phyloP scores from a whole-genome alignment of 495 filamentous ascomycete species.

The Lophiotrema nucula region DNA sequence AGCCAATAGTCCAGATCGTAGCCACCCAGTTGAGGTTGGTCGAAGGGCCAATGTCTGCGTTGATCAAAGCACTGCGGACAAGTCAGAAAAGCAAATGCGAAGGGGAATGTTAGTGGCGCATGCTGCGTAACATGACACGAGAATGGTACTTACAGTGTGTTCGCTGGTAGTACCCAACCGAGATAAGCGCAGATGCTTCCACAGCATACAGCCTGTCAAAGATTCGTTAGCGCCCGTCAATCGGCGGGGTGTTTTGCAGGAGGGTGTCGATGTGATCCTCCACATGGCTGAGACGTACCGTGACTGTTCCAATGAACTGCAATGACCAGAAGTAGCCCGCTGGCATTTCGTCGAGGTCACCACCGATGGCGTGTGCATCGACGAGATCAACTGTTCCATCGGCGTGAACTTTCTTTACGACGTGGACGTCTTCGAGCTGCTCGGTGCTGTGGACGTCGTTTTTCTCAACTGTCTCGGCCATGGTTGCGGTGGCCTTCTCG shows the following conservation, averaged over 20 bases:
- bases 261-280: neutral
- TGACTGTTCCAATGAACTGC: constrained; percentile 36
- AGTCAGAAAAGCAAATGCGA: constrained; percentile 10
- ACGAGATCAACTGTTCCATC: constrained; percentile 29
- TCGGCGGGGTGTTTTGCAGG: neutral
- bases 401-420: constrained; percentile 31
- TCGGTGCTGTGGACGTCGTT: constrained; percentile 1
- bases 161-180: constrained; percentile 32
- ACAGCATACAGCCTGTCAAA: constrained; percentile 19
- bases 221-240: neutral
- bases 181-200: constrained; percentile 27
- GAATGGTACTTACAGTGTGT: constrained; percentile 29
- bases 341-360: constrained; percentile 31
- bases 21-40: constrained; percentile 35
- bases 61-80: constrained; percentile 23
- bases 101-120: neutral
- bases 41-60: constrained; percentile 35
- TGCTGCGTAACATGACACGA: neutral
- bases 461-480: constrained; percentile 20
- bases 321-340: constrained; percentile 33
- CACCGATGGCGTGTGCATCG: constrained; percentile 35
- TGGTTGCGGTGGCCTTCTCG: constrained; percentile 2
- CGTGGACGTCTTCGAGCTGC: constrained; percentile 21
- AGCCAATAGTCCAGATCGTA: constrained; percentile 33
- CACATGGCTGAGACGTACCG: constrained; percentile 13